Evolutionary conservation across 257 asterid genomes (phyloP).

Genomic region (Jasminum sambac): DNA sequence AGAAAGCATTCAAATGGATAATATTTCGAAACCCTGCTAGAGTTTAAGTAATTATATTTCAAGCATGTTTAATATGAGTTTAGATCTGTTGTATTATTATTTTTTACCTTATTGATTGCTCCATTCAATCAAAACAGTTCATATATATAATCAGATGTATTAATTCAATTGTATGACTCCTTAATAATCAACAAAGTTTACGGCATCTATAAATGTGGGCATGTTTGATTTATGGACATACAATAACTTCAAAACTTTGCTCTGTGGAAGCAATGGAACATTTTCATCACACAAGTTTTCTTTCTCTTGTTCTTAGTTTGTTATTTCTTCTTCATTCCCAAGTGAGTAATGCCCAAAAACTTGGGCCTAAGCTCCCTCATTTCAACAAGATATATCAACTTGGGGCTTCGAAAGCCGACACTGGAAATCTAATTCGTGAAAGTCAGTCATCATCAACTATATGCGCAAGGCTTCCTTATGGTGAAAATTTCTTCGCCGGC

Average conservation of each 20-base stretch:
- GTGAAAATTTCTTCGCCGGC: neutral
- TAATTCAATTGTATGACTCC: too few species aligned
- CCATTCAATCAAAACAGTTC: too few species aligned
- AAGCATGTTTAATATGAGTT: too few species aligned
- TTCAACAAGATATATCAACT: slow-evolving; percentile 20
- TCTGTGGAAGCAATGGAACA: neutral
- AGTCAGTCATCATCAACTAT: neutral
- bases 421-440: slow-evolving; percentile 14
- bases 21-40: too few species aligned
- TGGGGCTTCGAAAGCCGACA: slow-evolving; percentile 13
- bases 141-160: too few species aligned
- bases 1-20: too few species aligned
- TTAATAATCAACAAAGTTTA: too few species aligned
- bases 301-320: neutral
- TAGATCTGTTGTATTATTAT: too few species aligned
- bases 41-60: too few species aligned
- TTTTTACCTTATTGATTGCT: too few species aligned
- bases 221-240: neutral
- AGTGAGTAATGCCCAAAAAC: neutral
- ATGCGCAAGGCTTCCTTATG: slow-evolving; percentile 9
- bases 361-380: neutral
- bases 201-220: neutral
- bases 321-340: neutral
- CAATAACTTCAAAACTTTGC: neutral
- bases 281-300: neutral